Base-by-base conservation (phyloP, 2,329 filamentous ascomycete genomes). In the Hysterium pulicare region DNA sequence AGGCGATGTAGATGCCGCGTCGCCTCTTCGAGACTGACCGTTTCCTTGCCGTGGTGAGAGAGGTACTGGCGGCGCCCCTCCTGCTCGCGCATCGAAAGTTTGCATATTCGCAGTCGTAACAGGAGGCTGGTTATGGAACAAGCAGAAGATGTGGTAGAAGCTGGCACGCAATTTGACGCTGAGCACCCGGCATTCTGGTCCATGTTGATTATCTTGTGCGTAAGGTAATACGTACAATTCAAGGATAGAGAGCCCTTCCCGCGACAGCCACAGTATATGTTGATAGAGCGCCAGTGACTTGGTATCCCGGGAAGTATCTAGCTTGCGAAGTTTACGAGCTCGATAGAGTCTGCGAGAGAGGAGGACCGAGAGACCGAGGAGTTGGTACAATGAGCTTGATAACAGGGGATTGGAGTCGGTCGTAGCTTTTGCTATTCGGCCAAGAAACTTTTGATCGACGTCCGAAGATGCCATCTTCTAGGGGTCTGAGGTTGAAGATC, bases 371-470 rank as follows among this genome's bases (percentile, higher is more conserved):
- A 97, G 77, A 1, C 93, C 93, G 9, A 97, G 78, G 31, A 97
- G 84, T 67, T 93, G 93, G 70, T 90, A 96, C 35, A 98, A 79
- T 64, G 88, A 90, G 16, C 79, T 79, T 6, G 87, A 87, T 34
- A 97, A 79, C 15, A 90, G 76, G 3, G 87, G 83, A 60, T 91
- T 93, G 55, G 87, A 83, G 46, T 79, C 73, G 61, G 84, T 83
- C 54, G 89, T 90, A 48, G 83, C 78, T 69, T 84, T 86, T 64
- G 93, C 91, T 64, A 95, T 84, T 62, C 83, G 84, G 71, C 89
- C 90, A 59, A 98, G 78, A 70, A 94, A 95, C 72, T 97, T 98
- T 72, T 95, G 90, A 68, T 98, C 93, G 49, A 97, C 89, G 71
- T 95, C 89, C 47, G 90, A 93, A 64, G 90, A 93, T 71, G 93